Conservation (phyloP, 2,329 filamentous ascomycete species). For the Taxawa tesnikishii region DNA sequence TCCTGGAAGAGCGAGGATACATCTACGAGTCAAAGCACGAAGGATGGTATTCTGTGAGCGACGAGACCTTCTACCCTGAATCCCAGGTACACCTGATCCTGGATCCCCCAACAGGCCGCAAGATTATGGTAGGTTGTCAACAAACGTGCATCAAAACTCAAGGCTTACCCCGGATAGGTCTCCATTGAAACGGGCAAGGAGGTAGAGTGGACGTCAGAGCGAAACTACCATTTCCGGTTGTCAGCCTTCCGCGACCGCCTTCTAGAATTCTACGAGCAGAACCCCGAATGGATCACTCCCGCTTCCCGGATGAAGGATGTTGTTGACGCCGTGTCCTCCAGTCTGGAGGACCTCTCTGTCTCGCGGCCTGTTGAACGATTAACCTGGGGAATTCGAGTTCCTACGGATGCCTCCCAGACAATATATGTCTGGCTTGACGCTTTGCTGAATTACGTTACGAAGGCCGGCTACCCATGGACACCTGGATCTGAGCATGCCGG, state of each 20-base stretch:
- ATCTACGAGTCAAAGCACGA: constrained; percentile 80
- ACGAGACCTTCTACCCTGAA: constrained; percentile 90
- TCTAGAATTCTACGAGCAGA: constrained; percentile 65
- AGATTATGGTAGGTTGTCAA: no score
- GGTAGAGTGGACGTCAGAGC: constrained; percentile 89
- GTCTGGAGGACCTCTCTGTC: constrained; percentile 77
- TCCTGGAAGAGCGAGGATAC: constrained; percentile 61
- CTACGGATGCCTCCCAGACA: constrained; percentile 71
- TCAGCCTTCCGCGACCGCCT: constrained; percentile 70
- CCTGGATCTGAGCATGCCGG: constrained; percentile 49
- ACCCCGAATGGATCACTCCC: constrained; percentile 69
- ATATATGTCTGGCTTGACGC: constrained; percentile 99
- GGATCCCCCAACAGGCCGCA: constrained; percentile 69
- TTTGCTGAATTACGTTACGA: constrained; percentile 85
- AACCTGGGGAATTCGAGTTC: constrained; percentile 80
- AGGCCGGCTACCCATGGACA: constrained; percentile 72
- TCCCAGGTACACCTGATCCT: constrained; percentile 60
- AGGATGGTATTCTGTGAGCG: constrained; percentile 94
- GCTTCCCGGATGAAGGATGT: constrained; percentile 63
- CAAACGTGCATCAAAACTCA: no score
- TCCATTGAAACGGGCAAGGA: constrained; percentile 80
- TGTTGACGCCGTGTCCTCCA: constrained; percentile 59
- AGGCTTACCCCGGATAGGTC: no score
- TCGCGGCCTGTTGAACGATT: constrained; percentile 70
- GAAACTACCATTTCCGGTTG: constrained; percentile 89